These are phyloP conservation scores for Nannochloropsis granulata DNA, from an alignment of 108 stramenopile genomes.

Conservation along the genomic window DNA sequence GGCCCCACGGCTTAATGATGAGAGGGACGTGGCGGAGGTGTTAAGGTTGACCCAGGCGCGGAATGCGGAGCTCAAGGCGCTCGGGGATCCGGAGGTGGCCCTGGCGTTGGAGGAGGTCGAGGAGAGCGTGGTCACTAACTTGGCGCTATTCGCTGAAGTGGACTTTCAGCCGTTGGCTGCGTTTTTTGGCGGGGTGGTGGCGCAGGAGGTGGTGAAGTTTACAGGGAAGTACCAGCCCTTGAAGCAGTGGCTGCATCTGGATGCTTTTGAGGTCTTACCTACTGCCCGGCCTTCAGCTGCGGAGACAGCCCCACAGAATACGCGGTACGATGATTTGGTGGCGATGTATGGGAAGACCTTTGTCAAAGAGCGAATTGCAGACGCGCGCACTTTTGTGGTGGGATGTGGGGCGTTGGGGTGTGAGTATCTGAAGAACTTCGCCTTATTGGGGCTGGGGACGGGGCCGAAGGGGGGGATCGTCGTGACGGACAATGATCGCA, in stretches of 20 bases:
- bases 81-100: neutral
- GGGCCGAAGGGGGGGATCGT: constrained; percentile 47
- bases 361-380: constrained; percentile 42
- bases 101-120: constrained; percentile 36
- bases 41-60: neutral
- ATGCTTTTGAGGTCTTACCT: constrained; percentile 44
- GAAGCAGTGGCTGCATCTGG: constrained; percentile 46
- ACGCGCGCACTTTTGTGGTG: constrained; percentile 57
- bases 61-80: neutral
- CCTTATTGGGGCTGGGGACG: constrained; percentile 54
- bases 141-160: constrained; percentile 43
- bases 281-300: constrained; percentile 12
- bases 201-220: constrained; percentile 69
- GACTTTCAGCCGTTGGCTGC: constrained; percentile 50
- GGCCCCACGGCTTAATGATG: constrained; percentile 27
- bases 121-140: constrained; percentile 32
- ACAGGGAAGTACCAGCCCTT: constrained; percentile 69
- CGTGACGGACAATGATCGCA: constrained; percentile 70
- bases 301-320: constrained; percentile 36
- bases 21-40: constrained; percentile 25
- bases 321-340: constrained; percentile 55
- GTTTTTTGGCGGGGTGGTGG: constrained; percentile 64
- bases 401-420: constrained; percentile 72
- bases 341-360: constrained; percentile 54
- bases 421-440: constrained; percentile 70